Percentiles rank a stretch among this genome's conserved stretches.
phyloP scores from a whole-genome alignment of 192 early-diverging fungal species.

The Blastocladiella britannica region DNA sequence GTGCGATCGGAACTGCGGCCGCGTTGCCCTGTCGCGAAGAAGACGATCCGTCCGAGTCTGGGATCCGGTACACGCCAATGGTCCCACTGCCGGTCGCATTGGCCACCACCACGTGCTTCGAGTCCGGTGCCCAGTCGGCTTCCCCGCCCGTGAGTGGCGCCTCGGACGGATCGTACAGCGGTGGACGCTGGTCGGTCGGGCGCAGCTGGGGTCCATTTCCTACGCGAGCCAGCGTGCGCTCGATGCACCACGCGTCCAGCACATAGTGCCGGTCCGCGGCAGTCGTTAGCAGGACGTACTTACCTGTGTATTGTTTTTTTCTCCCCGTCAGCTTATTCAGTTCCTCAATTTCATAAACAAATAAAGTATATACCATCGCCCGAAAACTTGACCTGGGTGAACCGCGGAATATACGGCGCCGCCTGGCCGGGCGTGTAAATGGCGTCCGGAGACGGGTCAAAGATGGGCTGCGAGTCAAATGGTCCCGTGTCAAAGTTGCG shows the following conservation, averaged over 20 bases:
- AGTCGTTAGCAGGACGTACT: constrained; percentile 46
- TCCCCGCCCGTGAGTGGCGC: constrained; percentile 5
- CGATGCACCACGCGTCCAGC: constrained; percentile 41
- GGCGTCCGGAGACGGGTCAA: constrained; percentile 3
- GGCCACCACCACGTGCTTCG: not conserved
- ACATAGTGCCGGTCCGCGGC: constrained; percentile 30
- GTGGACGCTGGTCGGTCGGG: no score
- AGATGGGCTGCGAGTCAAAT: not conserved
- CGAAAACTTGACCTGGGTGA: constrained; percentile 18
- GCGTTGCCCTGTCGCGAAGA: no score
- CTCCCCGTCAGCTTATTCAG: no score
- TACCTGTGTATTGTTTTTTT: no score
- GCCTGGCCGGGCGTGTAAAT: not conserved
- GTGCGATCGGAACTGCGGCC: no score
- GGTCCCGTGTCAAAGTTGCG: constrained; percentile 4
- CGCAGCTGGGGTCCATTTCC: no score
- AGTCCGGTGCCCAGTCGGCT: not conserved
- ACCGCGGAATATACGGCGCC: not conserved
- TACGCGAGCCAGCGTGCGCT: constrained; percentile 14
- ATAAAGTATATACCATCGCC: no score
- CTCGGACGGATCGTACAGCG: no score
- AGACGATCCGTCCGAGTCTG: no score
- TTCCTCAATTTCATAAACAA: constrained; percentile 50
- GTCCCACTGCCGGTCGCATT: not conserved
- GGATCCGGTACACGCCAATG: not conserved